Percentiles rank a stretch among this genome's conserved stretches.
Evolutionary conservation across 2,329 filamentous ascomycete species (phyloP).

Genomic region (Fusarium sp.): DNA sequence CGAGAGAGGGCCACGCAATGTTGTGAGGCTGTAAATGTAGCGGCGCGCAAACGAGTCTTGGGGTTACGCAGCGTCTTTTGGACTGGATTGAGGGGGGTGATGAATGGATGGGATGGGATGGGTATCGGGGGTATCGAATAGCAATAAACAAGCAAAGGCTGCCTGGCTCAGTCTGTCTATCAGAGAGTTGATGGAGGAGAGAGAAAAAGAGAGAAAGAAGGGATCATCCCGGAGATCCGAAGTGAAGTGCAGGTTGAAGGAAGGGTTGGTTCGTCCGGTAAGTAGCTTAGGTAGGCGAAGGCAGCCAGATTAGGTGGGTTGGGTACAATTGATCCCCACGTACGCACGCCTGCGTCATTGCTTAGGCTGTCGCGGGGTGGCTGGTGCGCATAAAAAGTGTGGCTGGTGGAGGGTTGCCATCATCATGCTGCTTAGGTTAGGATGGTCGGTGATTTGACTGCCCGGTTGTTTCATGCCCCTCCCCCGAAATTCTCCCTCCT

Average conservation of each 20-base stretch:
- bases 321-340: neutral
- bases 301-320: slow-evolving; percentile 31
- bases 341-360: neutral
- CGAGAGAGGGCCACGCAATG: slow-evolving; percentile 1
- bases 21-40: neutral
- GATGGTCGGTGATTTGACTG: neutral
- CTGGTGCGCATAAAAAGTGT: slow-evolving; percentile 29
- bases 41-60: slow-evolving; percentile 1
- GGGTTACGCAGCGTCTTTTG: slow-evolving; percentile 2
- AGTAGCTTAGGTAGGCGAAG: neutral
- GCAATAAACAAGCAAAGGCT: slow-evolving; percentile 16
- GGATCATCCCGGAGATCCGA: slow-evolving; percentile 32
- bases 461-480: neutral
- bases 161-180: slow-evolving; percentile 4
- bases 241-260: slow-evolving; percentile 9
- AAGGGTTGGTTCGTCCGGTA: neutral
- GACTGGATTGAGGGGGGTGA: neutral
- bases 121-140: slow-evolving; percentile 27
- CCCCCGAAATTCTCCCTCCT: neutral
- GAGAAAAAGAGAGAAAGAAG: slow-evolving; percentile 7
- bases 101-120: neutral
- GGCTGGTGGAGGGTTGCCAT: neutral
- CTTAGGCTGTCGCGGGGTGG: slow-evolving; percentile 29
- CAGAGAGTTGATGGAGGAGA: slow-evolving; percentile 7
- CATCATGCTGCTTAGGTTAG: slow-evolving; percentile 5